These are phyloP conservation scores for Polytolypa hystricis DNA, from an alignment of 2,329 filamentous ascomycete genomes.

Conservation along the genomic window DNA sequence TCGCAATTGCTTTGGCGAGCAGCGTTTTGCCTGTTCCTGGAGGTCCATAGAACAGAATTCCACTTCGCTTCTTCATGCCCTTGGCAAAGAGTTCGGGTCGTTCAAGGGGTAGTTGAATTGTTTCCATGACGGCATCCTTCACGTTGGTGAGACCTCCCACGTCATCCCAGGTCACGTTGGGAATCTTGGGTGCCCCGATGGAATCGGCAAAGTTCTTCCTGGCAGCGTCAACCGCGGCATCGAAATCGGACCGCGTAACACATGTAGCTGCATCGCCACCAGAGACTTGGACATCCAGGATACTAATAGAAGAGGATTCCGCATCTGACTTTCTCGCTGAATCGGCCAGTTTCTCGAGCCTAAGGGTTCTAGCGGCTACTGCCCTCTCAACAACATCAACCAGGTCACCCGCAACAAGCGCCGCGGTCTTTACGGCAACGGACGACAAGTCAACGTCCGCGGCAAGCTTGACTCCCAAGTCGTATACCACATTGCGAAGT, in stretches of 20 bases:
- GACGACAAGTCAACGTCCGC: slow-evolving; percentile 72
- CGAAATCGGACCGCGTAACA: slow-evolving; percentile 74
- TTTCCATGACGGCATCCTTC: slow-evolving; percentile 99
- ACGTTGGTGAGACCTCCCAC: slow-evolving; percentile 96
- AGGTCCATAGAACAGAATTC: slow-evolving; percentile 97
- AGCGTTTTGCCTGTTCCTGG: slow-evolving; percentile 99
- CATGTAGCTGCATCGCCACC: slow-evolving; percentile 70
- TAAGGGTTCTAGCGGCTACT: slow-evolving; percentile 60
- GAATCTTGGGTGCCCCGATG: slow-evolving; percentile 94
- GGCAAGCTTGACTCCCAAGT: slow-evolving; percentile 65
- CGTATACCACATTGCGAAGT: slow-evolving; percentile 63
- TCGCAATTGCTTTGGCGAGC: slow-evolving; percentile 97
- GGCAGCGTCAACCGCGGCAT: slow-evolving; percentile 85
- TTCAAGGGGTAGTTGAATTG: slow-evolving; percentile 96
- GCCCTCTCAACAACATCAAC: slow-evolving; percentile 91
- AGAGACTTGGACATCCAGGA: slow-evolving; percentile 77
- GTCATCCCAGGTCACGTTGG: slow-evolving; percentile 98
- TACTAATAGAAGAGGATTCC: slow-evolving; percentile 39
- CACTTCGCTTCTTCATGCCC: slow-evolving; percentile 91
- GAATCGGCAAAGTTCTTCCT: slow-evolving; percentile 97
- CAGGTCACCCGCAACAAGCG: slow-evolving; percentile 84
- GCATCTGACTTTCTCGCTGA: slow-evolving; percentile 17
- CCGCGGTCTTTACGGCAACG: slow-evolving; percentile 89
- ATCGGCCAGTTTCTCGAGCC: slow-evolving; percentile 60
- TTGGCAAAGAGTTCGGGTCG: slow-evolving; percentile 99